Conservation (phyloP, 2,329 filamentous ascomycete genomes). For the Hymenoscyphus albidus region DNA sequence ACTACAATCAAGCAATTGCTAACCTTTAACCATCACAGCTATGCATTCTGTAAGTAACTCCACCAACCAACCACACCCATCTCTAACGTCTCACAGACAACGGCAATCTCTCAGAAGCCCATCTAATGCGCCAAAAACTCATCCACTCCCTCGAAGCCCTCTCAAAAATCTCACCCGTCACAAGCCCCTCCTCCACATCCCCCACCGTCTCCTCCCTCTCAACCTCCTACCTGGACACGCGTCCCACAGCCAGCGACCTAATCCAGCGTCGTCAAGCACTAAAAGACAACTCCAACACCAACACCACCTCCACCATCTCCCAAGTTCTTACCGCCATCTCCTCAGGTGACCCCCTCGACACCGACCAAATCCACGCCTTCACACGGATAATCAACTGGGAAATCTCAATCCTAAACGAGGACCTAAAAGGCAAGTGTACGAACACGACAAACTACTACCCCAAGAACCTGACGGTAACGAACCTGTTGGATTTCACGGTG, state of each 20-base stretch:
- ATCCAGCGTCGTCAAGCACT: slow-evolving; percentile 42
- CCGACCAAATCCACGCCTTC: slow-evolving; percentile 60
- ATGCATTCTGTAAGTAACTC: slow-evolving; percentile 53
- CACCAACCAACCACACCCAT: background rate
- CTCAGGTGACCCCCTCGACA: slow-evolving; percentile 54
- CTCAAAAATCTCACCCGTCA: slow-evolving; percentile 47
- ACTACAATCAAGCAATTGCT: background rate
- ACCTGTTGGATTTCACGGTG: slow-evolving; percentile 69
- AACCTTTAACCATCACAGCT: slow-evolving; percentile 38
- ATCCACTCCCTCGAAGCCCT: slow-evolving; percentile 52
- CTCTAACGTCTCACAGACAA: slow-evolving; percentile 47
- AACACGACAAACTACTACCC: slow-evolving; percentile 55
- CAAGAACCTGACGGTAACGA: slow-evolving; percentile 59
- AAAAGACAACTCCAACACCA: slow-evolving; percentile 19
- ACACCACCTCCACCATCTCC: slow-evolving; percentile 48
- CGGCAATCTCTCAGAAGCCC: slow-evolving; percentile 62
- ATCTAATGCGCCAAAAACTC: slow-evolving; percentile 47
- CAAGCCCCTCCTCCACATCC: slow-evolving; percentile 41
- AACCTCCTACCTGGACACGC: slow-evolving; percentile 43
- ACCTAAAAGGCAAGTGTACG: slow-evolving; percentile 56
- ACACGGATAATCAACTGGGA: slow-evolving; percentile 59
- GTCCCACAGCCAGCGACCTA: slow-evolving; percentile 41
- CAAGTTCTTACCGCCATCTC: slow-evolving; percentile 60
- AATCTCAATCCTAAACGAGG: slow-evolving; percentile 59
- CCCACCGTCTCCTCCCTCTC: slow-evolving; percentile 42